Evolutionary conservation across 176 grass and related monocot genomes (phyloP).

Genomic region (Juncus inflexus): DNA sequence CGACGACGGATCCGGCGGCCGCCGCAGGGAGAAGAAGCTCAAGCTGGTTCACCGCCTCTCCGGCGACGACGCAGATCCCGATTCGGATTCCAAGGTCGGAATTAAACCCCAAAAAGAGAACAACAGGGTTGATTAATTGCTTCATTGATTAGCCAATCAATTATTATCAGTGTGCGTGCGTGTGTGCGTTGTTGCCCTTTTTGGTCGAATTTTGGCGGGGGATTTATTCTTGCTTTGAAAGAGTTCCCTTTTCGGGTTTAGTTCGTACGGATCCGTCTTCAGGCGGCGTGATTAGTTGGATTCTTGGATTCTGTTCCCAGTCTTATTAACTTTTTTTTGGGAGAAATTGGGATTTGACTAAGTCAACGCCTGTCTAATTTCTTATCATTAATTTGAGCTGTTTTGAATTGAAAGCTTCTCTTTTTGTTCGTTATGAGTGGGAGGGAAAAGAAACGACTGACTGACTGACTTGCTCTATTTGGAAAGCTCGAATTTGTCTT

Average conservation of each 20-base stretch:
- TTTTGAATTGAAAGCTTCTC: slow-evolving; percentile 6
- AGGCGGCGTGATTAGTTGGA: slow-evolving; percentile 17
- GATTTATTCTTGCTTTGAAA: slow-evolving; percentile 1
- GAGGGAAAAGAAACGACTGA: background rate
- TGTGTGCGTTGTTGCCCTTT: background rate
- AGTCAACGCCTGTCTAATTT: slow-evolving; percentile 33
- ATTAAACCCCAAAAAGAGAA: background rate
- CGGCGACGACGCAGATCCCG: background rate
- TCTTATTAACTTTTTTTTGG: slow-evolving; percentile 17
- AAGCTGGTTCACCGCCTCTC: slow-evolving; percentile 37
- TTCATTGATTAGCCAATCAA: slow-evolving; percentile 8
- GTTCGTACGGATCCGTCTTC: slow-evolving; percentile 22
- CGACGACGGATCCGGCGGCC: slow-evolving; percentile 21
- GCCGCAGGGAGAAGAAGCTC: slow-evolving; percentile 32
- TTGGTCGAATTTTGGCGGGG: slow-evolving; percentile 14
- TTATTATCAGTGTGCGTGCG: background rate
- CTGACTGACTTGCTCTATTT: slow-evolving; percentile 18
- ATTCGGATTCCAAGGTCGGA: background rate
- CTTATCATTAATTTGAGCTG: slow-evolving; percentile 4
- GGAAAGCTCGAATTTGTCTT: slow-evolving; percentile 14
- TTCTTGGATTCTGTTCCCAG: slow-evolving; percentile 23
- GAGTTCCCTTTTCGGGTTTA: slow-evolving; percentile 1
- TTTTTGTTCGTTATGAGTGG: background rate
- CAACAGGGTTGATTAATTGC: slow-evolving; percentile 8
- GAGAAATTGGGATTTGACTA: slow-evolving; percentile 29